A percentile compares a stretch with the other conserved stretches of the same genome.
phyloP scores from a whole-genome alignment of 257 asterid species.

The Craterostigma plantagineum region DNA sequence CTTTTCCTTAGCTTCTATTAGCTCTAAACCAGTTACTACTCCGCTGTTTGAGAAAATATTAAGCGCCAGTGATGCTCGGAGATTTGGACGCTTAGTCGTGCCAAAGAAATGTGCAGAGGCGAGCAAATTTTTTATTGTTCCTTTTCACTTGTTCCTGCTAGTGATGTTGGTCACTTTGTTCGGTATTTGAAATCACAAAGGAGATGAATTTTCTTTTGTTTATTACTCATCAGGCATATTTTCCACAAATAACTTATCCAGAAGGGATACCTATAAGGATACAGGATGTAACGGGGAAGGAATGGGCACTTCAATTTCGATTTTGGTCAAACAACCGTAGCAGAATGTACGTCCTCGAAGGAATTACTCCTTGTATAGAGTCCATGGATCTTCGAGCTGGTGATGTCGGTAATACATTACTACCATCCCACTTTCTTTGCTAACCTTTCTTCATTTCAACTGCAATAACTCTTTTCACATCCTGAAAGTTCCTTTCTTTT shows the following conservation, averaged over 20 bases:
- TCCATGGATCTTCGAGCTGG: conserved; percentile 94
- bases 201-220: background rate
- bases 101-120: conserved; percentile 98
- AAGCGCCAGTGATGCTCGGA: conserved; percentile 92
- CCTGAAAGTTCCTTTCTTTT: conserved; percentile 5
- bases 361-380: conserved; percentile 92
- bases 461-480: conserved; percentile 9
- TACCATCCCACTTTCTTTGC: no score
- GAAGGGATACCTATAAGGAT: conserved; percentile 76
- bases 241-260: conserved; percentile 72
- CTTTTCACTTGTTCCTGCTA: conserved; percentile 4
- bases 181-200: no score
- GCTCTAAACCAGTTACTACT: conserved; percentile 53
- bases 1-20: conserved; percentile 35
- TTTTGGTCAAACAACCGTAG: conserved; percentile 97
- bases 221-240: conserved; percentile 50
- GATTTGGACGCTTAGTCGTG: conserved; percentile 81
- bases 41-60: conserved; percentile 90
- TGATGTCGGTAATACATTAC: conserved; percentile 63
- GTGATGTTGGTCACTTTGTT: background rate
- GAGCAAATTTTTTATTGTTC: conserved; percentile 14
- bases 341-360: conserved; percentile 98
- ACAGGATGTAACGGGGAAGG: conserved; percentile 72
- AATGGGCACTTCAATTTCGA: conserved; percentile 88
- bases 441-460: background rate